These are phyloP conservation scores for Spencermartinsiella europaea DNA, from an alignment of 805 yeast species.

Conservation along the genomic window DNA sequence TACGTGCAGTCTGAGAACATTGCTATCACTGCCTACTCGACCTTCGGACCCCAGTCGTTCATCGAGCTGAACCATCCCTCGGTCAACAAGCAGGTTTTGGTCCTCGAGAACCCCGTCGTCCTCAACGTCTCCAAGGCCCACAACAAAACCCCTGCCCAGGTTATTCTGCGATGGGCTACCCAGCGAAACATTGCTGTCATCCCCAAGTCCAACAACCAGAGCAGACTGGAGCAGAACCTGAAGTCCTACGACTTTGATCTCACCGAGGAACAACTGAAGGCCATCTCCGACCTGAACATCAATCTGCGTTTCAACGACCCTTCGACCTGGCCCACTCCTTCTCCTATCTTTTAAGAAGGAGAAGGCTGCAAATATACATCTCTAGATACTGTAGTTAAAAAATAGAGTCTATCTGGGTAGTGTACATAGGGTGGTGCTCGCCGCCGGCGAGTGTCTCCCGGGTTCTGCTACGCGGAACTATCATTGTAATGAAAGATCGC, in stretches of 20 bases:
- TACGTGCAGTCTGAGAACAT: constrained; percentile 54
- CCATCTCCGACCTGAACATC: constrained; percentile 57
- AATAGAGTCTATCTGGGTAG: too few species aligned
- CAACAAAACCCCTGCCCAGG: constrained; percentile 57
- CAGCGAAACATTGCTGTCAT: constrained; percentile 72
- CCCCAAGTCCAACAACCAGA: constrained; percentile 72
- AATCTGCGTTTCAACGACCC: constrained; percentile 84
- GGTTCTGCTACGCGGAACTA: too few species aligned
- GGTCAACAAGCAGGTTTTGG: constrained; percentile 48
- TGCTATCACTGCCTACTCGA: constrained; percentile 72
- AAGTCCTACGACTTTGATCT: constrained; percentile 52
- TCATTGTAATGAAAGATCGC: too few species aligned
- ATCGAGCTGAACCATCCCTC: constrained; percentile 53
- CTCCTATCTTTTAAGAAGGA: constrained; percentile 17
- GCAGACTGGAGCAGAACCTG: constrained; percentile 59
- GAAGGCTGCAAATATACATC: not conserved
- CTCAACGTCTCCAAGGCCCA: constrained; percentile 51
- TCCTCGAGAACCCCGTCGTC: constrained; percentile 55
- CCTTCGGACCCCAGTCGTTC: constrained; percentile 82
- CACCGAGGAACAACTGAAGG: constrained; percentile 45
- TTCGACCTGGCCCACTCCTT: constrained; percentile 33
- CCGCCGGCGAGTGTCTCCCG: too few species aligned
- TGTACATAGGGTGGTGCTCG: too few species aligned
- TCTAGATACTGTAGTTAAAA: too few species aligned
- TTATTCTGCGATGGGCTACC: constrained; percentile 78